phyloP scores from a whole-genome alignment of 1,139 yeast species.

The Suhomyces taliae region DNA sequence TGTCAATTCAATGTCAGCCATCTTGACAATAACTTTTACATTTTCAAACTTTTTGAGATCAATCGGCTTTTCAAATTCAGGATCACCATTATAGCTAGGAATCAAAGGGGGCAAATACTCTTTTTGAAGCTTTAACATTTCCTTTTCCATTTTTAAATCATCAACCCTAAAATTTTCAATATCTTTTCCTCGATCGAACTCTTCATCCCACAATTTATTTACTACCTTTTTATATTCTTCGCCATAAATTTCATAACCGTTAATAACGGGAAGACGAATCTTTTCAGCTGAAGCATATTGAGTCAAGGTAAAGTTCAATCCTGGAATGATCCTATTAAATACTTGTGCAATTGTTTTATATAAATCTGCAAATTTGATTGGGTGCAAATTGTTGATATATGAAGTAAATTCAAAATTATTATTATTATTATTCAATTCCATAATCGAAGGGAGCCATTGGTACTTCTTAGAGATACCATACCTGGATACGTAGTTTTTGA shows the following conservation, averaged over 20 bases:
- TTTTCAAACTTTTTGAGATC: constrained; percentile 20
- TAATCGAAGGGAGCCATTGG: background rate
- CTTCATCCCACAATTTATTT: too few species aligned
- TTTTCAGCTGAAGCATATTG: constrained; percentile 21
- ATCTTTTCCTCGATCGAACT: too few species aligned
- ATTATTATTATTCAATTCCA: constrained; percentile 12
- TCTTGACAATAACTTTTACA: constrained; percentile 40
- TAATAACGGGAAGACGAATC: constrained; percentile 18
- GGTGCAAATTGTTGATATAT: constrained; percentile 44
- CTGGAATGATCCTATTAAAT: constrained; percentile 32
- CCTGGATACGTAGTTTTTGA: too few species aligned
- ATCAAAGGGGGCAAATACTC: too few species aligned
- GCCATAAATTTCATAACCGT: constrained; percentile 16
- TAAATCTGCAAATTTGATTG: constrained; percentile 22
- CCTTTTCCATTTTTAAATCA: too few species aligned
- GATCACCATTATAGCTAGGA: too few species aligned
- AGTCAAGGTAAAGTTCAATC: constrained; percentile 29
- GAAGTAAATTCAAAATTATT: constrained; percentile 23
- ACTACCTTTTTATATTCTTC: constrained; percentile 12
- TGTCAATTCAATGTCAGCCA: constrained; percentile 44
- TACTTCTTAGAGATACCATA: too few species aligned
- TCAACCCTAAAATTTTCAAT: too few species aligned
- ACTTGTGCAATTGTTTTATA: constrained; percentile 30
- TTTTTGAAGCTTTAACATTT: too few species aligned
- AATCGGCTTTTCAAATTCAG: constrained; percentile 12